Evolutionary conservation across 768 basidiomycete species (phyloP), one percentile per base, ranked within the genome.

Genomic region (Polyporus arcularius): DNA sequence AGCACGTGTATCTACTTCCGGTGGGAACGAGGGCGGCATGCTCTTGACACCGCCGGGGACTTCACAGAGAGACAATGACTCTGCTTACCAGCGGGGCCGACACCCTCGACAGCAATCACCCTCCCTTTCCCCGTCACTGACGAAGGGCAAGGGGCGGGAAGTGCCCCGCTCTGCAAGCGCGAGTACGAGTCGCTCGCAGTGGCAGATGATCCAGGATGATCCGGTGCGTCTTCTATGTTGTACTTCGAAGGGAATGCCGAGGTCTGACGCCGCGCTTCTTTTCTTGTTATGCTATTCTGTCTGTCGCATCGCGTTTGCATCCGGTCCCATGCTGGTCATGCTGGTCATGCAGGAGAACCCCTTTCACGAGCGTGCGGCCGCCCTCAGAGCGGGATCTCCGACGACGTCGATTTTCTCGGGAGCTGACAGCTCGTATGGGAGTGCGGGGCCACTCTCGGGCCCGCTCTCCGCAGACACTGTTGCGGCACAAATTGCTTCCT

Each of bases 381-480:
- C 62, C 40, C 46, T 46, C 2, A 39, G 52, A 32, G 52, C 43
- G 26, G 40, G 9, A 6, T 57, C 58, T 15, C 50, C 53, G 31
- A 48, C 53, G 7, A 49, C 51, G 35, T 55, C 50, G 14, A 28
- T 48, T 18, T 40, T 55, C 30, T 60, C 63, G 49, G 49, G 47
- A 45, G 21, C 58, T 31, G 58, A 60, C 48, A 30, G 49, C 41
- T 18, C 52, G 35, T 42, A 14, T 39, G 26, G 39, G 39, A 18
- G 5, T 16, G 49, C 58, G 53, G 57, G 30, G 47, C 9, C 28
- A 12, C 42, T 26, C 32, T 26, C 49, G 58, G 56, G 30, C 39
- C 60, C n/a, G 39, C 58, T 35, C 46, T 63, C 70, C 16, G 70
- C 68, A 30, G 74, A 75, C 58, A 60, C 56, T 11, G 67, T 77